Conservation (phyloP, 495 filamentous ascomycete species). For the Podospora fimiseda region DNA sequence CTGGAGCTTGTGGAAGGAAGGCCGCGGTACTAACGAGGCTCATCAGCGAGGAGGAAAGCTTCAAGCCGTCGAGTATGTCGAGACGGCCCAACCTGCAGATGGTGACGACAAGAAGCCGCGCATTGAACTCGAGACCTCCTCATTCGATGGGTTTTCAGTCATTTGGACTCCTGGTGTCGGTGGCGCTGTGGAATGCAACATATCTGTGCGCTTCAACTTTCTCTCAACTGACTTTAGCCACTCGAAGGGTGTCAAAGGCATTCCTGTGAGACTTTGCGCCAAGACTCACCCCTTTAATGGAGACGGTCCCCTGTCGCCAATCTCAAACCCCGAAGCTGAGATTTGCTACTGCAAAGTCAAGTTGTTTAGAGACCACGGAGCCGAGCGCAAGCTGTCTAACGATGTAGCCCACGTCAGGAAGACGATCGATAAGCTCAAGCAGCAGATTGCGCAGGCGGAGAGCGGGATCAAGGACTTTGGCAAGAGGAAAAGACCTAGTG, state of each 20-base stretch:
- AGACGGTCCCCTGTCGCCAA: conserved; percentile 37
- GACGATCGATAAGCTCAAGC: conserved; percentile 87
- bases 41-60: conserved; percentile 81
- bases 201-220: conserved; percentile 94
- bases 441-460: conserved; percentile 83
- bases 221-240: conserved; percentile 97
- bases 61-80: conserved; percentile 89
- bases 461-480: conserved; percentile 81
- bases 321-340: conserved; percentile 48
- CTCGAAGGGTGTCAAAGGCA: conserved; percentile 95
- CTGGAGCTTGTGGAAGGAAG: conserved; percentile 97
- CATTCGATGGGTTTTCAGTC: conserved; percentile 88
- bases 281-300: conserved; percentile 66
- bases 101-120: conserved; percentile 65
- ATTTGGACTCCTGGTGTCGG: conserved; percentile 69
- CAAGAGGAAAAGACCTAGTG: conserved; percentile 73
- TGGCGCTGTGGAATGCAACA: conserved; percentile 61
- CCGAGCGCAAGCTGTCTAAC: conserved; percentile 90
- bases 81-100: conserved; percentile 61
- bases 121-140: conserved; percentile 72
- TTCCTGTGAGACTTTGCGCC: conserved; percentile 83
- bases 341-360: conserved; percentile 94
- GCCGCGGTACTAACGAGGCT: conserved; percentile 79
- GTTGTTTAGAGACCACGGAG: conserved; percentile 92
- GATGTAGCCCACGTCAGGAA: conserved; percentile 91